Conservation (phyloP, 2,329 filamentous ascomycete species). For the Aspergillus quadrilineatus region DNA sequence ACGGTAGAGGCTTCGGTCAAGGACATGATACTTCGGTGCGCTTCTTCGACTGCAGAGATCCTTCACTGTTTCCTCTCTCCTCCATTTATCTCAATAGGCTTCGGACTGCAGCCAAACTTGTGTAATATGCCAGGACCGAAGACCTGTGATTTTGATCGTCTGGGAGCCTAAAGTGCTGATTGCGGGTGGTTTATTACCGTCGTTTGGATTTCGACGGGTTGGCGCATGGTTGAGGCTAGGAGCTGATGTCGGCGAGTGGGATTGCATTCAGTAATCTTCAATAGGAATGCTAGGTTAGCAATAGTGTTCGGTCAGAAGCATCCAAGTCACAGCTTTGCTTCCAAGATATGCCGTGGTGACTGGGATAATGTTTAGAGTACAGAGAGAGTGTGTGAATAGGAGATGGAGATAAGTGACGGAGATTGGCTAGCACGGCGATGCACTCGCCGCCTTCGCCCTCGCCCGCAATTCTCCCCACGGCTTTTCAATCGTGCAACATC, state of each 20-base stretch:
- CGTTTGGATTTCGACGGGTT: not conserved
- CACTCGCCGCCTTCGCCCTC: slow-evolving; percentile 14
- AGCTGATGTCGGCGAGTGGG: not conserved
- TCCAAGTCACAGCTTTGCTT: not conserved
- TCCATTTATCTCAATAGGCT: slow-evolving; percentile 28
- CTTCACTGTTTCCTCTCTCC: slow-evolving; percentile 26
- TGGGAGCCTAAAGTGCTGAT: slow-evolving; percentile 40
- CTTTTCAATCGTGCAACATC: slow-evolving; percentile 15
- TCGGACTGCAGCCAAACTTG: slow-evolving; percentile 31
- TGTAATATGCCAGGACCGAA: slow-evolving; percentile 25
- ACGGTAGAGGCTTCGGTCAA: slow-evolving; percentile 48
- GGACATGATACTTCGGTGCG: slow-evolving; percentile 46
- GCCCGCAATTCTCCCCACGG: slow-evolving; percentile 12
- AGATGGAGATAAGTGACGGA: not conserved
- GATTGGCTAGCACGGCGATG: not conserved
- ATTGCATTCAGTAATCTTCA: too few relatives aligned
- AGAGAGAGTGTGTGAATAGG: not conserved
- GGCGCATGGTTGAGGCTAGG: not conserved
- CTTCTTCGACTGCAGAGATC: slow-evolving; percentile 48
- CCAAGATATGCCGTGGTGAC: not conserved
- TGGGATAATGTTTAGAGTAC: not conserved
- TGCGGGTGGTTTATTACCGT: slow-evolving; percentile 14
- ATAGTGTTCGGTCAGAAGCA: too few relatives aligned
- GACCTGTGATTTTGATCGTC: slow-evolving; percentile 36
- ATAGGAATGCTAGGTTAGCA: too few relatives aligned